Evolutionary conservation across 208 protist species (phyloP), one percentile per base, ranked within the genome.

Genomic region (Acanthamoeba culbertsoni): DNA sequence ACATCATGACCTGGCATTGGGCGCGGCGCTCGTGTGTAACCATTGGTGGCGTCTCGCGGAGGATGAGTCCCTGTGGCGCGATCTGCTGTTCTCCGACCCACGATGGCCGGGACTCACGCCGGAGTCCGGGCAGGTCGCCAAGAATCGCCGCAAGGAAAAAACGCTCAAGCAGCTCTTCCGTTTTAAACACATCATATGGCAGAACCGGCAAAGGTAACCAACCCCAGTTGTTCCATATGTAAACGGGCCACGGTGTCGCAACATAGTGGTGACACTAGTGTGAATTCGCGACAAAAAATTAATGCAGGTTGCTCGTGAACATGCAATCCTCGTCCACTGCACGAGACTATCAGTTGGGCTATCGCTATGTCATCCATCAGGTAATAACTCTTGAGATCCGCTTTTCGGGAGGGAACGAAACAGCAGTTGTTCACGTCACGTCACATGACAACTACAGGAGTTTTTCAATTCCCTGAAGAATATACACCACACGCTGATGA

Each of bases 301-400:
- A 10, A 26, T 42, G 16, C 71, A 82, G 42, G 71, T 46, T 82
- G n/a, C n/a, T 82, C 7, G 16, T 82, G 42, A 16, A n/a, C 8
- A 7, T 43, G 26, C 12, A 8, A 10, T 26, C 12, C 45, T n/a
- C 37, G 6, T 55, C 75, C 23, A 14, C 4, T 18, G 75, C 6
- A 16, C 6, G 57, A 8, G 75, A 86, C 45, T 86, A 57, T 10
- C 6, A 31, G 48, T 28, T 33, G 6, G 75, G 75, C 20, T 51
- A n/a, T 31, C 42, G 75, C 42, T 86, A 62, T 33, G 75, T 86
- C 23, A 86, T 86, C 28, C 75, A 86, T 40, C 75, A 86, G n/a
- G 75, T 55, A 26, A n/a, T n/a, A n/a, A n/a, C n/a, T n/a, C n/a
- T n/a, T n/a, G n/a, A n/a, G n/a, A n/a, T n/a, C n/a, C n/a, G n/a